phyloP scores from a whole-genome alignment of 169 alveolate species.

The Eimeria zaria region DNA sequence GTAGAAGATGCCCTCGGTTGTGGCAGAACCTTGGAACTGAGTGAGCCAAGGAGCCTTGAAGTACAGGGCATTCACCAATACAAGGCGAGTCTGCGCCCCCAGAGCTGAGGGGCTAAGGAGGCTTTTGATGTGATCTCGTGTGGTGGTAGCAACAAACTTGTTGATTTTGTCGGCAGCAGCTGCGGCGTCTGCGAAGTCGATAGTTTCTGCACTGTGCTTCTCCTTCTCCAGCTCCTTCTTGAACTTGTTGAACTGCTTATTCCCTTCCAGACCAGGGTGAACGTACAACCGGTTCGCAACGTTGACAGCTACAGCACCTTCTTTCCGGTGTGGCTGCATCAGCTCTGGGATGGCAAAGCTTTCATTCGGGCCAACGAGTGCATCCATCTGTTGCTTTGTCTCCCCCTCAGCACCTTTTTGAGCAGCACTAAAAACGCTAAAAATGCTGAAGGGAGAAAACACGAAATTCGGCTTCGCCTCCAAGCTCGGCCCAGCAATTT shows the following conservation, averaged over 20 bases:
- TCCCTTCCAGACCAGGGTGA: slow-evolving; percentile 32
- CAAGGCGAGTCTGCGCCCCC: slow-evolving; percentile 64
- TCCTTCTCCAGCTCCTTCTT: slow-evolving; percentile 15
- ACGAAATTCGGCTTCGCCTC: slow-evolving; percentile 74
- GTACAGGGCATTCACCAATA: slow-evolving; percentile 73
- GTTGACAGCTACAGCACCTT: slow-evolving; percentile 28
- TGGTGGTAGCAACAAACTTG: slow-evolving; percentile 32
- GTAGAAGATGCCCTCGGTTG: slow-evolving; percentile 39
- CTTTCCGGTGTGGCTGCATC: slow-evolving; percentile 18
- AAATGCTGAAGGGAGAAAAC: slow-evolving; percentile 62
- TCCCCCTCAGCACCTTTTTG: slow-evolving; percentile 73
- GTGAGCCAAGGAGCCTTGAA: slow-evolving; percentile 70
- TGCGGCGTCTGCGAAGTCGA: slow-evolving; percentile 31
- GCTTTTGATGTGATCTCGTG: slow-evolving; percentile 65
- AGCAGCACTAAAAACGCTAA: slow-evolving; percentile 70
- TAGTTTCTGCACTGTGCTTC: slow-evolving; percentile 19
- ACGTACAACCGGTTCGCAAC: slow-evolving; percentile 77
- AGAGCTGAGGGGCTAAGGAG: slow-evolving; percentile 19
- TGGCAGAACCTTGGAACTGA: slow-evolving; percentile 21
- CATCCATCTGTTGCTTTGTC: slow-evolving; percentile 69
- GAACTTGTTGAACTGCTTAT: slow-evolving; percentile 40
- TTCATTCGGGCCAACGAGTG: slow-evolving; percentile 57
- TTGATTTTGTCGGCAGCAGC: slow-evolving; percentile 72
- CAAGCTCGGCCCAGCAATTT: slow-evolving; percentile 43
- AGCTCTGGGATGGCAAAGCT: slow-evolving; percentile 43